Evolutionary conservation across 2,329 filamentous ascomycete genomes (phyloP), one percentile per base, ranked within the genome.

Genomic region (Neofusicoccum sp.): DNA sequence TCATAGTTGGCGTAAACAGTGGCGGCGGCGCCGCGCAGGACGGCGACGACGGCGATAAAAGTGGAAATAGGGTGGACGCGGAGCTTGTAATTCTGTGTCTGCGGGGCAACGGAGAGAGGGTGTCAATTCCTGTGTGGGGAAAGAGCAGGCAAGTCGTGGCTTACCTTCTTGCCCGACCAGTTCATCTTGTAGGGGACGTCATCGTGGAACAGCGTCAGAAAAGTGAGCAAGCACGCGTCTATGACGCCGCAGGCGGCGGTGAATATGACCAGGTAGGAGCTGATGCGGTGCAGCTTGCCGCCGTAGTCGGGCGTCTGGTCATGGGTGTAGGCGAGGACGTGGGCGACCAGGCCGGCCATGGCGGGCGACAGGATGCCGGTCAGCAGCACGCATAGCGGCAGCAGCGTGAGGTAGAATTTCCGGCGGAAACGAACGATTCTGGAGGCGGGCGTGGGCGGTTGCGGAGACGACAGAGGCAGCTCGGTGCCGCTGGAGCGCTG

Each of bases 161-260:
- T n/a, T 6, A 56, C 51, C 51, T 56, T 56, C 51, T 56, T 56
- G 38, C 51, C 51, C 6, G 51, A 56, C 51, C 51, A 56, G 26
- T 56, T 56, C 51, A 26, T 33, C 9, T 24, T 44, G n/a, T 43
- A n/a, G 4, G 38, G 38, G 26, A 56, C 9, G 14, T 56, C 38
- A 11, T 56, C 51, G 9, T 16, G 26, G n/a, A 31, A 43, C 28
- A 56, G 38, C 11, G 36, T 33, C 26, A 43, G 16, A 38, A 56
- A 7, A 41, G 43, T 31, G 14, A 56, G 51, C 36, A 56, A 26
- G 4, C 51, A 56, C 0, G 51, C 51, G 28, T 56, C 51, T 3
- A 56, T 6, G 38, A 56, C n/a, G 28, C 51, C 51, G 6, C 33
- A 11, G 26, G 51, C 51, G n/a, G 26, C 51, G 1, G 51, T 43